phyloP scores from a whole-genome alignment of 2,329 filamentous ascomycete species.

The Aspergillus pseudoglaucus region DNA sequence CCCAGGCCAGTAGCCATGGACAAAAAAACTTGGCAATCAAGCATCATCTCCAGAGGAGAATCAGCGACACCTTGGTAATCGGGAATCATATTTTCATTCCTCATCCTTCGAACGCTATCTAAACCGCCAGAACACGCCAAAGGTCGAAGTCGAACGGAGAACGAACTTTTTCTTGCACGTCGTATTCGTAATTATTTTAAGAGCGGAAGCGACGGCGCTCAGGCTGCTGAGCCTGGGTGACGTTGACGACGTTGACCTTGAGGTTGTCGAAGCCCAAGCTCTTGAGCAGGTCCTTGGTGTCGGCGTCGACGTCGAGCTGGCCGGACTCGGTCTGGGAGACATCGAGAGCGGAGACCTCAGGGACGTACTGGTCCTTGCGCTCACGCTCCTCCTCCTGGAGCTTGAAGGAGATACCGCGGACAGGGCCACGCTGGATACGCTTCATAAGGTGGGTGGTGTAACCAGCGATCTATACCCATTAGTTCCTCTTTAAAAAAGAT shows the following conservation, averaged over 20 bases:
- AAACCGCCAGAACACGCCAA: conserved; percentile 23
- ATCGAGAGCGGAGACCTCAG: conserved; percentile 97
- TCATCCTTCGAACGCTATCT: conserved; percentile 24
- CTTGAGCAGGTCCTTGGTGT: conserved; percentile 99
- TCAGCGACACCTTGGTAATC: conserved; percentile 80
- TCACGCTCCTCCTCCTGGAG: conserved; percentile 99
- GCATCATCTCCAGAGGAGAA: conserved; percentile 68
- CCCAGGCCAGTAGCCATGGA: background rate
- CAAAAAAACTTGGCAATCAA: conserved; percentile 75
- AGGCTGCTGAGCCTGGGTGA: conserved; percentile 77
- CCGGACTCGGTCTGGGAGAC: conserved; percentile 88
- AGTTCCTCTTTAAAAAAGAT: conserved; percentile 1
- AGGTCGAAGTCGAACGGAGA: conserved; percentile 24
- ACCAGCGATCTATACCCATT: conserved; percentile 68
- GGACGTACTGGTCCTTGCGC: conserved; percentile 99
- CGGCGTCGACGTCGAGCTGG: conserved; percentile 87
- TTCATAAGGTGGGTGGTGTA: conserved; percentile 99
- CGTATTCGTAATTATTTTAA: conserved; percentile 15
- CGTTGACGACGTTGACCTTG: conserved; percentile 89
- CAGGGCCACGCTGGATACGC: conserved; percentile 98
- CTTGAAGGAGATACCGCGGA: conserved; percentile 99
- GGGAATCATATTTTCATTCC: conserved; percentile 37
- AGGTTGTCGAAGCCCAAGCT: conserved; percentile 96
- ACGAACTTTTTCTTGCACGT: conserved; percentile 19
- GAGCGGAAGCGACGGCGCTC: conserved; percentile 70